These are phyloP conservation scores for Melampsora occidentalis DNA, from an alignment of 1,284 basidiomycete genomes.

Conservation along the genomic window DNA sequence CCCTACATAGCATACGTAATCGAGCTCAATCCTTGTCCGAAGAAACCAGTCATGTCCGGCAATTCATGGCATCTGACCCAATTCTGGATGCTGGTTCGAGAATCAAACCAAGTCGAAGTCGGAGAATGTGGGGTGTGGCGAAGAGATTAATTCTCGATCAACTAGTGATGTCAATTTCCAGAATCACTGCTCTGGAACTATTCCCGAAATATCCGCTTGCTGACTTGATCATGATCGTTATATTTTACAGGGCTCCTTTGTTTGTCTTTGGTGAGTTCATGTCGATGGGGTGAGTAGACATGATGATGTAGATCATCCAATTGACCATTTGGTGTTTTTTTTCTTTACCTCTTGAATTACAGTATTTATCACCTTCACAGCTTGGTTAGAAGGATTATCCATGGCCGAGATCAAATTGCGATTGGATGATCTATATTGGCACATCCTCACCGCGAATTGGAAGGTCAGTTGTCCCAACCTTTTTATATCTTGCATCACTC, in stretches of 20 bases:
- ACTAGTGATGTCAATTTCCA: conserved; percentile 11
- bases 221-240: background rate
- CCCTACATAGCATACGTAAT: conserved; percentile 15
- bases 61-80: background rate
- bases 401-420: conserved; percentile 24
- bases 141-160: conserved; percentile 25
- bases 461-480: background rate
- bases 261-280: conserved; percentile 22
- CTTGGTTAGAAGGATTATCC: conserved; percentile 31
- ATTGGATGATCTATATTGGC: conserved; percentile 22
- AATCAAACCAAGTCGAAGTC: background rate
- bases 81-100: background rate
- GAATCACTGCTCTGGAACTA: background rate
- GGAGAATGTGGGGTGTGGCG: conserved; percentile 11
- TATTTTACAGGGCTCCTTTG: conserved; percentile 26
- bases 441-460: conserved; percentile 25
- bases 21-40: background rate
- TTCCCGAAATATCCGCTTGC: background rate
- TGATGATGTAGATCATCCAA: too few relatives aligned
- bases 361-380: conserved; percentile 33
- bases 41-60: background rate
- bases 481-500: too few relatives aligned
- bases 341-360: background rate
- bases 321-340: too few relatives aligned
- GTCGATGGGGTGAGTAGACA: too few relatives aligned